phyloP scores from a whole-genome alignment of 2,329 filamentous ascomycete genomes.

The Fusarium concolor region DNA sequence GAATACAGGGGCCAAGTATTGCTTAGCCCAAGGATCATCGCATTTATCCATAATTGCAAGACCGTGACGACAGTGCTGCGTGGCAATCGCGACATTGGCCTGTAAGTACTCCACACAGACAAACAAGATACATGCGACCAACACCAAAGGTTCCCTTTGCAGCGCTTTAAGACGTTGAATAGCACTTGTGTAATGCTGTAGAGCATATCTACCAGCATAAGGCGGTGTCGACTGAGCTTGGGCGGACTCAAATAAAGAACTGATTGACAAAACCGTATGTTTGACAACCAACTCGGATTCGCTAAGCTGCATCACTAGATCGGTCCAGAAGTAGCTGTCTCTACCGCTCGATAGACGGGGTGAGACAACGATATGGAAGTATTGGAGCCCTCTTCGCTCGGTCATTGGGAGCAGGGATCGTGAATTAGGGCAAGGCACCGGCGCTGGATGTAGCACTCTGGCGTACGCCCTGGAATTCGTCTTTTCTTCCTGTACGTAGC shows the following conservation, averaged over 20 bases:
- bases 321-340: slow-evolving; percentile 26
- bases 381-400: slow-evolving; percentile 10
- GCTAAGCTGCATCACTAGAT: slow-evolving; percentile 26
- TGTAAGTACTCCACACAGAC: slow-evolving; percentile 10
- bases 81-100: slow-evolving; percentile 6
- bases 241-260: slow-evolving; percentile 5
- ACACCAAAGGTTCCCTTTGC: background rate
- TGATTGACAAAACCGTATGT: slow-evolving; percentile 28
- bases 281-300: slow-evolving; percentile 10
- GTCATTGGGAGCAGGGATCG: fast-evolving
- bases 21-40: background rate
- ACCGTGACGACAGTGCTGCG: background rate
- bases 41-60: slow-evolving; percentile 7
- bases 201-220: background rate
- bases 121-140: slow-evolving; percentile 17
- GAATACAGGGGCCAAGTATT: slow-evolving; percentile 15
- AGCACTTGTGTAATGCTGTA: slow-evolving; percentile 20
- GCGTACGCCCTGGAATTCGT: too few relatives aligned
- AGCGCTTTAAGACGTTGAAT: slow-evolving; percentile 12
- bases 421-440: background rate
- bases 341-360: slow-evolving; percentile 11
- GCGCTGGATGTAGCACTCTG: background rate
- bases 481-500: slow-evolving; percentile 13
- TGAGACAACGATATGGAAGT: slow-evolving; percentile 14
- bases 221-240: background rate